These are phyloP conservation scores for Sanguinoderma infundibulare DNA, from an alignment of 1,284 basidiomycete genomes.

Conservation along the genomic window DNA sequence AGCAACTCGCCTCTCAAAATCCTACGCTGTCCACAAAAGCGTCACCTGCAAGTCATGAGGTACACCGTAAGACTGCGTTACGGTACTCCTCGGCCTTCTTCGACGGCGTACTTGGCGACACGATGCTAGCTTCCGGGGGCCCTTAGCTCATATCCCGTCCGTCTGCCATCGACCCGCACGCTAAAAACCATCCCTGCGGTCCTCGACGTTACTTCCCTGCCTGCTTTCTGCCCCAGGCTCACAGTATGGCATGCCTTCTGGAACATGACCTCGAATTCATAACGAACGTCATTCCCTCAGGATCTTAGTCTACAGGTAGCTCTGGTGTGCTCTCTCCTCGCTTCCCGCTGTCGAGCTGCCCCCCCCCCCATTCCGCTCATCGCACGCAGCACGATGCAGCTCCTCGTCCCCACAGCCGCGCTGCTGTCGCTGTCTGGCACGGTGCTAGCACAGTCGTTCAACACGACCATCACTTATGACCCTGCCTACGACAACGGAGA, in stretches of 20 bases:
- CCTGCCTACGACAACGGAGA: constrained; percentile 43
- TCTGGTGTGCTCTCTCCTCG: background rate
- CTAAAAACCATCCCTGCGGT: constrained; percentile 16
- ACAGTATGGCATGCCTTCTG: background rate
- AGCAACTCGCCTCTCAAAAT: background rate
- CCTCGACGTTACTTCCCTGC: background rate
- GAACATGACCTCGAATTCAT: background rate
- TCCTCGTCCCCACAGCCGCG: background rate
- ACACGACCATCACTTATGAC: constrained; percentile 47
- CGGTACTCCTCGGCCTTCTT: background rate
- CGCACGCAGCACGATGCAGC: background rate
- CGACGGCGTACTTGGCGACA: background rate
- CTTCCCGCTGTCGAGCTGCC: background rate
- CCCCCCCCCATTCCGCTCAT: too few relatives aligned
- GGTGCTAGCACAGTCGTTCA: constrained; percentile 21
- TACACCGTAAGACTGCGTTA: background rate
- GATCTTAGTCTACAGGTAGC: background rate
- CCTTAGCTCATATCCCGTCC: background rate
- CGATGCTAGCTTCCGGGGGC: background rate
- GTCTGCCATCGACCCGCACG: background rate
- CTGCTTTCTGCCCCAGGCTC: background rate
- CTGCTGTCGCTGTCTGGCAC: constrained; percentile 16
- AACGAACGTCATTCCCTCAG: background rate
- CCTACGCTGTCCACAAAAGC: background rate
- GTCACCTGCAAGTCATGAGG: background rate